Evolutionary conservation across 2,329 filamentous ascomycete species (phyloP), one percentile per base, ranked within the genome.

Genomic region (Aspergillus proliferans): DNA sequence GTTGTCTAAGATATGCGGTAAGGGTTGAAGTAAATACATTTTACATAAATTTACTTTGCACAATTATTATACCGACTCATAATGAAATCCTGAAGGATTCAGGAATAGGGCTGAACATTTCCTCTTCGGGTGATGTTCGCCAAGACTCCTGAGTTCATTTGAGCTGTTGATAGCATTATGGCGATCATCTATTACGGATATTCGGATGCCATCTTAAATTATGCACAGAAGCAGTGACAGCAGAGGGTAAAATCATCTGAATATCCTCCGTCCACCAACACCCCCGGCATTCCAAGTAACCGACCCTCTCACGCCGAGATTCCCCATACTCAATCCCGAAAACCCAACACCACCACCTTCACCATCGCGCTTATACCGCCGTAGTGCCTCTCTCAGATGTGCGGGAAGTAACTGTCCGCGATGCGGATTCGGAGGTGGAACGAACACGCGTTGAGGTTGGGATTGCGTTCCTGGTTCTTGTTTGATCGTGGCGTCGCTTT

Each of bases 321-420:
- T 70, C 24, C 68, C 69, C 60, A 74, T 63, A 59, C 75, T 77
- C 52, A 74, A 53, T 5, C 73, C 74, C 1, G 71, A 69, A 51
- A 75, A 73, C 2, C 75, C 75, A 3, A 74, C 73, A 14, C 72
- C 72, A 6, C 71, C 73, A 30, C 73, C 71, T 53, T 77, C 75
- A 4, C 71, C 68, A 52, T 74, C 70, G n/a, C 70, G 69, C 57
- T 74, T 76, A 50, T 74, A 74, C 44, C 75, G 67, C 45, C 75
- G 66, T 19, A 76, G 55, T 3, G 75, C 75, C 54, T 77, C 75
- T 39, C 75, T 69, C n/a, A 77, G 56, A 58, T 77, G 75, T 40
- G 73, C 65, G 3, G 75, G 75, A 10, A 77, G 61, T 26, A 77
- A 63, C 41, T 74, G 74, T 3, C 72, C 73, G 10, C 69, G 70